Conservation (phyloP, 352 stramenopile genomes). For the Phytophthora citrophthora region DNA sequence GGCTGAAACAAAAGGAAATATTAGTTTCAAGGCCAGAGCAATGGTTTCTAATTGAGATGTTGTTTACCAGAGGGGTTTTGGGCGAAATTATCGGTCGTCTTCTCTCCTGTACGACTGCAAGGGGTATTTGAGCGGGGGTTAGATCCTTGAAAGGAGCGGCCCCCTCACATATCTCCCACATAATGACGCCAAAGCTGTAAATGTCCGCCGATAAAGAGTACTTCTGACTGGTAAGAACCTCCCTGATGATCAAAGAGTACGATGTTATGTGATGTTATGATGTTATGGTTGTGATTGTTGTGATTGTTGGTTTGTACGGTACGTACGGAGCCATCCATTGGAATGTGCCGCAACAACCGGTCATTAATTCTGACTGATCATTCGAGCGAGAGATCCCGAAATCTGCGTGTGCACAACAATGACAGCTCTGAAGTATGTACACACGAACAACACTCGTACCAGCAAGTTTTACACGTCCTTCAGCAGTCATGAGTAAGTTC, state of each 20-base stretch:
- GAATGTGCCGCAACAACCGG: slow-evolving; percentile 78
- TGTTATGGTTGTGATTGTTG: too few relatives aligned
- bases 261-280: not conserved
- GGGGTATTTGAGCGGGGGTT: slow-evolving; percentile 55
- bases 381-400: slow-evolving; percentile 80
- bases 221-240: slow-evolving; percentile 67
- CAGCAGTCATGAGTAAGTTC: slow-evolving; percentile 75
- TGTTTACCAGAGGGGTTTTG: slow-evolving; percentile 56
- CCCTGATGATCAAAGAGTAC: slow-evolving; percentile 32
- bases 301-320: not conserved
- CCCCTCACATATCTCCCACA: slow-evolving; percentile 84
- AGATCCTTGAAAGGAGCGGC: slow-evolving; percentile 69
- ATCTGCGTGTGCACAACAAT: slow-evolving; percentile 34
- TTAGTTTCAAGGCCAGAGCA: not conserved
- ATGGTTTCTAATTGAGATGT: not conserved
- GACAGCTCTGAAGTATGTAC: not conserved
- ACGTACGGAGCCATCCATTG: slow-evolving; percentile 87
- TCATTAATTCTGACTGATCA: slow-evolving; percentile 63
- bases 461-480: slow-evolving; percentile 77
- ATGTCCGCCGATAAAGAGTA: slow-evolving; percentile 80
- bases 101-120: slow-evolving; percentile 74
- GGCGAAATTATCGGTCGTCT: slow-evolving; percentile 61
- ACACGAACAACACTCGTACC: slow-evolving; percentile 24
- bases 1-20: slow-evolving; percentile 38
- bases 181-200: slow-evolving; percentile 83